These are phyloP conservation scores for Moricandia moricandioides DNA, from an alignment of 345 rosid species.

Conservation along the genomic window DNA sequence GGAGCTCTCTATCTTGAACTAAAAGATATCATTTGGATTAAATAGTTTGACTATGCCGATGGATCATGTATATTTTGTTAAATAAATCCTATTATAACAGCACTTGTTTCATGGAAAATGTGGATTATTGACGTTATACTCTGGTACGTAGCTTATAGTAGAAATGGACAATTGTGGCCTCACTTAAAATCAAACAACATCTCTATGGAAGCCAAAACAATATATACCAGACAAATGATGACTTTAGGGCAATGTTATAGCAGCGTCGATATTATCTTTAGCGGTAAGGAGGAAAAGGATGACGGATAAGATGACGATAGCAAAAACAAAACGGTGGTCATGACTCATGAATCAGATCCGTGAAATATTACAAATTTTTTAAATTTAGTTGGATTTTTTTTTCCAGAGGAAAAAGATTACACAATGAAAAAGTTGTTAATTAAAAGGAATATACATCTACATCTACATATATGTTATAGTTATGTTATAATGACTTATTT, in stretches of 20 bases:
- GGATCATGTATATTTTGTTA: no score
- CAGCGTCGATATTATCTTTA: neutral
- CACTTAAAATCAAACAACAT: constrained; percentile 8
- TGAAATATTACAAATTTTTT: neutral
- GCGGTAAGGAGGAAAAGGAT: neutral
- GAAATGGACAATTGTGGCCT: constrained; percentile 3
- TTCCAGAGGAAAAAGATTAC: neutral
- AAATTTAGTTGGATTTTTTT: constrained; percentile 13
- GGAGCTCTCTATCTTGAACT: no score
- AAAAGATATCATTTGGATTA: no score
- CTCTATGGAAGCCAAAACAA: constrained; percentile 3
- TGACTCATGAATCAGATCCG: constrained; percentile 14
- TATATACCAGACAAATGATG: constrained; percentile 13
- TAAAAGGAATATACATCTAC: neutral
- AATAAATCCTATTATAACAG: no score
- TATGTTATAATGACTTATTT: neutral
- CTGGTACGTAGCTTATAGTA: neutral
- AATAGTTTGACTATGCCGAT: no score
- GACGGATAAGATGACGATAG: constrained; percentile 10
- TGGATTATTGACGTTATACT: neutral
- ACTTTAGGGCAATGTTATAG: constrained; percentile 7
- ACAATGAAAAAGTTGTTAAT: neutral
- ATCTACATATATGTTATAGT: neutral
- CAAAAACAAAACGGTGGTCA: neutral
- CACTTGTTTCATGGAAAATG: neutral